Base-by-base conservation (phyloP, 1,139 yeast species). In the Suhomyces choctaworum region DNA sequence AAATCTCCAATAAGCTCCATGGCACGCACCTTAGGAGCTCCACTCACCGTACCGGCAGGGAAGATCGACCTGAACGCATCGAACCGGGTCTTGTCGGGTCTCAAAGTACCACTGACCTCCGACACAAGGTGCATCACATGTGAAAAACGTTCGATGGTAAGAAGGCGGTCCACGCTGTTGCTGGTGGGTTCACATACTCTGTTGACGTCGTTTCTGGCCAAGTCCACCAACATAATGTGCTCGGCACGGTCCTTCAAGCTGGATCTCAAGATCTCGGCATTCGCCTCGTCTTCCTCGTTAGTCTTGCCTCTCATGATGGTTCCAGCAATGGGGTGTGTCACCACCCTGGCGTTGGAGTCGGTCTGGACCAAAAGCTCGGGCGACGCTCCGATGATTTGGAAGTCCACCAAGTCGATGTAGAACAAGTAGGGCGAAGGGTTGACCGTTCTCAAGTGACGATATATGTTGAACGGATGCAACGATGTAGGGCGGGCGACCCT, bases 41-140 rank as follows among this genome's bases (percentile, higher is more conserved):
- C 98, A 43, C 95, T 83, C 10, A 92, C 97, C 1, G 98, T 92
- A 29, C 98, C 98, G 1, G 98, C 98, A 15, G 98, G 98, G 78
- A 92, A 92, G 40, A 92, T 87, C 7, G 97, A 89, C 58, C 98
- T 76, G 62, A 92, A 89, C 0, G 98, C 98, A 64, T 92, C 98
- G 56, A 92, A 92, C 46, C 97, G 73, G 12, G 94, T 82, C 66
- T 87, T 82, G 42, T 78, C 97, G 0, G 70, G 63, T 55, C 98
- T 76, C 50, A 92, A 69, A 2, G 82, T 88, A 16, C 98, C 98
- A 45, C 95, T 83, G 11, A 92, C 97, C 60, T 92, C 95, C 2
- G 96, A 86, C 4, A 90, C 96, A 51, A 92, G 70, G 62, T 92
- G 98, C 83, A 90, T 90, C 25, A 92, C 98, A 58, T 92, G 98